These are phyloP conservation scores for Penicillium crustosum DNA, from an alignment of 2,329 filamentous ascomycete species.

Conservation along the genomic window DNA sequence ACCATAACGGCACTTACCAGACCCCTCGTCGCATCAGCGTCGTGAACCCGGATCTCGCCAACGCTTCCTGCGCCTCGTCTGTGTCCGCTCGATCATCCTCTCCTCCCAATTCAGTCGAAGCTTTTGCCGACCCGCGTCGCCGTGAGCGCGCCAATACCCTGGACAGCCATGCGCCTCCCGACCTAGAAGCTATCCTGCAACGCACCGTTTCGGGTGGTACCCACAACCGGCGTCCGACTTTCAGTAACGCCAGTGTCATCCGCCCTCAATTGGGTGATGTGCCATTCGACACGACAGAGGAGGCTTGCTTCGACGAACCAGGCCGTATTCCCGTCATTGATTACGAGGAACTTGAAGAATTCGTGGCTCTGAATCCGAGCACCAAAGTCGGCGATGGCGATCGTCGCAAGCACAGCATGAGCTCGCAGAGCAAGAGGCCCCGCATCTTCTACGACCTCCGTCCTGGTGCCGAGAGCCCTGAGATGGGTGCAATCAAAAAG, in stretches of 20 bases:
- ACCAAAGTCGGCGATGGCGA: slow-evolving; percentile 42
- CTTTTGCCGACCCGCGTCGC: slow-evolving; percentile 86
- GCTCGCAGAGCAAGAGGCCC: slow-evolving; percentile 51
- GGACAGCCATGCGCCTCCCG: slow-evolving; percentile 59
- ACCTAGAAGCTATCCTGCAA: slow-evolving; percentile 61
- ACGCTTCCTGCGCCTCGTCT: slow-evolving; percentile 50
- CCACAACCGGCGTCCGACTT: slow-evolving; percentile 59
- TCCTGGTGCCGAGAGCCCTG: slow-evolving; percentile 36
- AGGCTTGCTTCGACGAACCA: slow-evolving; percentile 83
- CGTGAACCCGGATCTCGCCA: slow-evolving; percentile 40
- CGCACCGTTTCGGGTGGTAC: slow-evolving; percentile 71
- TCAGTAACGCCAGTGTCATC: slow-evolving; percentile 59
- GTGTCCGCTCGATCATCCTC: slow-evolving; percentile 68
- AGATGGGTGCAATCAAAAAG: slow-evolving; percentile 38
- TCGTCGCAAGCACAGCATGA: slow-evolving; percentile 47
- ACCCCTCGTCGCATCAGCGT: slow-evolving; percentile 37
- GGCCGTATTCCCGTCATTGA: slow-evolving; percentile 80
- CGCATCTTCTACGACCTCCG: slow-evolving; percentile 65
- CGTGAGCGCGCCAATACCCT: slow-evolving; percentile 71
- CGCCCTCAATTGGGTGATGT: slow-evolving; percentile 47
- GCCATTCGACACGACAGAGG: slow-evolving; percentile 45
- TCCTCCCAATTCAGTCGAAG: slow-evolving; percentile 95
- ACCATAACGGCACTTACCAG: slow-evolving; percentile 41
- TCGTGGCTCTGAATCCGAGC: slow-evolving; percentile 65
- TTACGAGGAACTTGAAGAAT: slow-evolving; percentile 91